Percentiles rank a stretch among this genome's conserved stretches.
Conservation (phyloP, 2,329 filamentous ascomycete genomes). For the Leptographium flavum region DNA sequence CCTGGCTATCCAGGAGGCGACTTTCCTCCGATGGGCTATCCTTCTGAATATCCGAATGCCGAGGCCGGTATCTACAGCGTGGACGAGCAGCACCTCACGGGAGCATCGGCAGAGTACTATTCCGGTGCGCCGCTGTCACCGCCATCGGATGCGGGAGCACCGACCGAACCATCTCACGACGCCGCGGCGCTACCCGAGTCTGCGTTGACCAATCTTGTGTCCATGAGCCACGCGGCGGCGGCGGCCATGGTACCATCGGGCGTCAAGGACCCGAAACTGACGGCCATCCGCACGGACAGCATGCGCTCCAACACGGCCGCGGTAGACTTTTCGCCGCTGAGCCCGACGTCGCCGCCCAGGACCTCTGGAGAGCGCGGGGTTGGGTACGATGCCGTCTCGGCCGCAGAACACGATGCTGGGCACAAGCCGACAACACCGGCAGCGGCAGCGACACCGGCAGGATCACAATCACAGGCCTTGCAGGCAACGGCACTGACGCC, state of each 20-base stretch:
- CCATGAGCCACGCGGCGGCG: slow-evolving; percentile 3
- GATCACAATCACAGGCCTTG: no score
- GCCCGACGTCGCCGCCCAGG: slow-evolving; percentile 10
- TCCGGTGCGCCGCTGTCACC: slow-evolving; percentile 14
- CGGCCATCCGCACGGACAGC: slow-evolving; percentile 5
- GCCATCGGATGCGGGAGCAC: slow-evolving; percentile 7
- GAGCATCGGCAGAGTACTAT: slow-evolving; percentile 12
- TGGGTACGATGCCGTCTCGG: background rate
- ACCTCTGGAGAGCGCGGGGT: background rate
- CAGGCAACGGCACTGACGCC: slow-evolving; percentile 3
- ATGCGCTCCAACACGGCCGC: background rate
- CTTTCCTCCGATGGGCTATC: background rate
- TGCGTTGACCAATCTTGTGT: slow-evolving; percentile 4
- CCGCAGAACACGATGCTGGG: no score
- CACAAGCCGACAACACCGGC: background rate
- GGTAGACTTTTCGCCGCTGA: slow-evolving; percentile 10
- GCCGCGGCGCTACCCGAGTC: background rate
- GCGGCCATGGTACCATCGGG: background rate
- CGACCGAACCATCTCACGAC: background rate
- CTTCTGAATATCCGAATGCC: background rate
- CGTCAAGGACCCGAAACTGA: background rate
- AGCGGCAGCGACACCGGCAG: no score
- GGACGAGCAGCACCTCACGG: background rate
- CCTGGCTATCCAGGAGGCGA: background rate
- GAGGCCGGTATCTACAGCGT: background rate